Evolutionary conservation across 164 flowering plant species (phyloP).

Genomic region (Aristolochia fimbriata): DNA sequence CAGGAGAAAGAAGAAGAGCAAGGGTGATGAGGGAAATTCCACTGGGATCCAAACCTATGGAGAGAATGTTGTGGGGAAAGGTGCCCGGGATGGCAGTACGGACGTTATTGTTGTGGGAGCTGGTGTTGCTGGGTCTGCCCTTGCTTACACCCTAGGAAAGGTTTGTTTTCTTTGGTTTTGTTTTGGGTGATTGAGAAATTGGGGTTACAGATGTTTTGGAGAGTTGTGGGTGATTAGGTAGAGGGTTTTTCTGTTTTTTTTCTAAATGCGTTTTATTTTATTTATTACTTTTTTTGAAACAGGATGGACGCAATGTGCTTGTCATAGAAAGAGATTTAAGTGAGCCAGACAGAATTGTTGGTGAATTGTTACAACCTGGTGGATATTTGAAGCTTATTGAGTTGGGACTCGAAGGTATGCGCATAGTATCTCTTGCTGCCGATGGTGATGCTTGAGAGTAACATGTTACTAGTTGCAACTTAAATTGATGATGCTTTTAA

Average conservation of each 20-base stretch:
- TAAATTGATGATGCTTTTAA: neutral
- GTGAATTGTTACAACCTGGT: conserved; percentile 92
- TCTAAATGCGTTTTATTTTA: neutral
- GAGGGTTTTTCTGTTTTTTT: neutral
- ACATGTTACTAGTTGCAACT: neutral
- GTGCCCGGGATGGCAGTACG: conserved; percentile 13
- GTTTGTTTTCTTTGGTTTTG: conserved; percentile 18
- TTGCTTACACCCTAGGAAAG: conserved; percentile 84
- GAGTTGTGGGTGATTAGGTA: neutral
- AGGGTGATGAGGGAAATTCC: neutral
- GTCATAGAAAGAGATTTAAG: conserved; percentile 87
- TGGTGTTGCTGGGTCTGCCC: conserved; percentile 92
- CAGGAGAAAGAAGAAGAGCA: conserved; percentile 2
- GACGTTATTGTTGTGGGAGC: conserved; percentile 87
- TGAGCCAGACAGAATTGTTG: conserved; percentile 93
- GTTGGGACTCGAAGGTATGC: conserved; percentile 73
- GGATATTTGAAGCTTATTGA: conserved; percentile 88
- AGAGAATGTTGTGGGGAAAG: conserved; percentile 1
- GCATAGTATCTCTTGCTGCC: neutral
- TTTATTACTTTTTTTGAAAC: conserved; percentile 4
- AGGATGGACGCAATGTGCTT: conserved; percentile 84
- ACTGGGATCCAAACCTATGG: neutral
- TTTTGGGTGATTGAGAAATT: neutral
- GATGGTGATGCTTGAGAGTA: too few relatives aligned
- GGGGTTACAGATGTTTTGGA: neutral